Conservation (phyloP, 2,329 filamentous ascomycete species). For the Coleophoma cylindrospora region DNA sequence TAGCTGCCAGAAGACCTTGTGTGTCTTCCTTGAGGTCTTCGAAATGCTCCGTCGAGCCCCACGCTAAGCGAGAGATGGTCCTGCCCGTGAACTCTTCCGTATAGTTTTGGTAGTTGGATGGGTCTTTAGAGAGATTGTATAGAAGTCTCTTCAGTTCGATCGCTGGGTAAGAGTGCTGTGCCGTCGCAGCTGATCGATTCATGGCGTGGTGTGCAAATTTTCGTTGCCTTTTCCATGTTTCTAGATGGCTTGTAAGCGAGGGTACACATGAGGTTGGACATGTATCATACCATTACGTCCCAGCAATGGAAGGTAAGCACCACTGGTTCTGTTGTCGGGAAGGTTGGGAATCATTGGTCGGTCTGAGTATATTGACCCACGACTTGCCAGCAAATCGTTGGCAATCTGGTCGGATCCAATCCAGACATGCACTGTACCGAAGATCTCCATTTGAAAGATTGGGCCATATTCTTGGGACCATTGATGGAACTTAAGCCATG, state of each 20-base stretch:
- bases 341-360: constrained; percentile 41
- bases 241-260: constrained; percentile 19
- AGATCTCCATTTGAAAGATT: constrained; percentile 41
- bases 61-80: constrained; percentile 39
- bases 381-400: constrained; percentile 36
- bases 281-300: constrained; percentile 33
- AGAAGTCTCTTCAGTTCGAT: constrained; percentile 33
- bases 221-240: constrained; percentile 43
- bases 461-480: constrained; percentile 41
- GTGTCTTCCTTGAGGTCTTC: constrained; percentile 37
- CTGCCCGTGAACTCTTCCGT: constrained; percentile 42
- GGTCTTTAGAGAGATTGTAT: constrained; percentile 33
- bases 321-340: constrained; percentile 40
- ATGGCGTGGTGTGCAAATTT: constrained; percentile 40
- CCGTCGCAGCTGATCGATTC: constrained; percentile 29
- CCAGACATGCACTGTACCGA: constrained; percentile 41
- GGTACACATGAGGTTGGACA: neutral
- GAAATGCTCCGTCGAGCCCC: constrained; percentile 37
- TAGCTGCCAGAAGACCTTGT: constrained; percentile 39
- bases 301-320: constrained; percentile 40
- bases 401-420: constrained; percentile 41
- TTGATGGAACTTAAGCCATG: constrained; percentile 43
- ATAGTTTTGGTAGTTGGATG: constrained; percentile 38
- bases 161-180: constrained; percentile 36
- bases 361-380: constrained; percentile 40